Evolutionary conservation across 2,329 filamentous ascomycete genomes (phyloP).

Genomic region (Apiospora arundinis): DNA sequence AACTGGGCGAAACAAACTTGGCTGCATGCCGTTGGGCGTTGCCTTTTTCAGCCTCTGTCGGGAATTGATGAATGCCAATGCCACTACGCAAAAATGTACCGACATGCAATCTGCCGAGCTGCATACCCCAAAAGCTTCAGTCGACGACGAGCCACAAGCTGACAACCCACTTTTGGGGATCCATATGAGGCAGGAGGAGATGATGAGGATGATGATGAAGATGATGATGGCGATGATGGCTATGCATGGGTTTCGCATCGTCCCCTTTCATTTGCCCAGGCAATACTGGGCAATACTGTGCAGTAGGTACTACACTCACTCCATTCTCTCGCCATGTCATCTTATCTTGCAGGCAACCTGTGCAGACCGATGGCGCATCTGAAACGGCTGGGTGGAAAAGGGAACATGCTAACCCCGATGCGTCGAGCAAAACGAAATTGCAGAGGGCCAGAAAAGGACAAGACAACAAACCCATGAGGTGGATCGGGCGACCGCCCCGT

Average conservation of each 20-base stretch:
- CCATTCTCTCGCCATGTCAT: conserved; percentile 15
- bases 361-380: not conserved
- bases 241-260: not conserved
- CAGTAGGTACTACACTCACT: not conserved
- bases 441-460: not conserved
- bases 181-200: no score
- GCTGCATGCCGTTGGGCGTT: not conserved
- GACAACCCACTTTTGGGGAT: no score
- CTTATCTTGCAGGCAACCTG: not conserved
- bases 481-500: not conserved
- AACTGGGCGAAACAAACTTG: not conserved
- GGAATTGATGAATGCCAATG: not conserved
- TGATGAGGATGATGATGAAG: not conserved
- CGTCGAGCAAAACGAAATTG: not conserved
- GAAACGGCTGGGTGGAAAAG: not conserved
- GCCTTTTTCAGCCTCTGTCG: conserved; percentile 2
- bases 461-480: not conserved
- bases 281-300: no score
- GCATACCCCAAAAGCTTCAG: not conserved
- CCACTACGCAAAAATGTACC: not conserved
- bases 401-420: conserved; percentile 6
- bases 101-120: not conserved
- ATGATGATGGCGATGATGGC: not conserved
- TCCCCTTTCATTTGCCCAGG: conserved; percentile 12
- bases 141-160: not conserved